phyloP scores from a whole-genome alignment of 371 early-diverging fungal genomes.

The Mucor irregularis region DNA sequence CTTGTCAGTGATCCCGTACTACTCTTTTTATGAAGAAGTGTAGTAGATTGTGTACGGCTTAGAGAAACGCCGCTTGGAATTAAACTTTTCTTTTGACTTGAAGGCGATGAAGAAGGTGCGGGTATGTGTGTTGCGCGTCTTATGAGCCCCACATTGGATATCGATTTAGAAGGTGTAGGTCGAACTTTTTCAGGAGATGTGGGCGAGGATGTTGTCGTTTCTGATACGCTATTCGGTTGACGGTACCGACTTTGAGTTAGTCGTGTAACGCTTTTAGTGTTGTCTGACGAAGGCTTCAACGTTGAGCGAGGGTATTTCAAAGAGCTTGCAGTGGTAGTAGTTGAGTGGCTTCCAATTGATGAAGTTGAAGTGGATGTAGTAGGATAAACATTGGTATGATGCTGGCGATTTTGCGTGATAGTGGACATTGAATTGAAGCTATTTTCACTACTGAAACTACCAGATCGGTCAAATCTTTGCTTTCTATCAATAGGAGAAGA shows the following conservation, averaged over 20 bases:
- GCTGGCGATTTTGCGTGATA: conserved; percentile 1
- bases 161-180: not conserved
- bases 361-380: conserved; percentile 25
- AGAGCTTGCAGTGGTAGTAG: conserved; percentile 1
- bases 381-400: conserved; percentile 6
- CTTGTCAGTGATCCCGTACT: not conserved
- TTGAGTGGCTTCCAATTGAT: conserved; percentile 19
- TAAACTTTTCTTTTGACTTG: not conserved
- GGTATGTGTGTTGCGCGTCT: conserved; percentile 25
- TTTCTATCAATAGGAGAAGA: not conserved
- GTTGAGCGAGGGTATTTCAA: not conserved
- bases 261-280: not conserved
- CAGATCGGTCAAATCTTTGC: conserved; percentile 12
- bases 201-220: not conserved
- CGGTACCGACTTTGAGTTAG: not conserved
- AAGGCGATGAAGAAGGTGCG: not conserved
- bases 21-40: not conserved
- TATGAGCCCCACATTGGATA: conserved; percentile 2
- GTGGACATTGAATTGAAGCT: conserved; percentile 21
- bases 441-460: conserved; percentile 24
- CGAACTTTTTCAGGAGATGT: too few relatives aligned
- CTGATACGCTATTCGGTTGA: not conserved
- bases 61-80: not conserved
- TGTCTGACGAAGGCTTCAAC: not conserved
- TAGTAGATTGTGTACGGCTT: conserved; percentile 18